Evolutionary conservation across 352 stramenopile species (phyloP), one percentile per base, ranked within the genome.

Genomic region (Globisporangium alternatum): DNA sequence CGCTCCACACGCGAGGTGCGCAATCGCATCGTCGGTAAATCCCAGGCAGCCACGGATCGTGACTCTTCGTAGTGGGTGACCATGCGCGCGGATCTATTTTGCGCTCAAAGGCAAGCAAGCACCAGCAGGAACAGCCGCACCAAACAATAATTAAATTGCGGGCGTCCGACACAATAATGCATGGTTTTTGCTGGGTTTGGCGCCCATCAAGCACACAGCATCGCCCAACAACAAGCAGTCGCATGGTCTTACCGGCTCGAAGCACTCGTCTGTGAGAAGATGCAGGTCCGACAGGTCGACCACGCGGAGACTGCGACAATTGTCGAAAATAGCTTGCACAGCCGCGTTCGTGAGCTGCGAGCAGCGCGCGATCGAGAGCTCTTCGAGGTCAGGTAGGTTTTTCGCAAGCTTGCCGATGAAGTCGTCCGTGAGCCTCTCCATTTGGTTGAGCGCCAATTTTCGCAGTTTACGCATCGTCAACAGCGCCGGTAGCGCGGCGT

Each of bases 271-370:
- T 0, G 83, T 93, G 53, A 94, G 75, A 30, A 80, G 69, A 28
- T 80, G 73, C 57, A 95, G 71, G 59, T 92, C 86, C 22, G 86
- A 91, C 13, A 93, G 62, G 66, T 95, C 78, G 1, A 93, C 54
- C 2, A 72, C 57, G 22, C 80, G 85, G 35, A 93, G 64, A 6
- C 71, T 73, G 7, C 74, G 79, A 66, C 84, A 93, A 28, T 77
- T 74, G 33, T 90, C 74, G 4, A 93, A 58, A 33, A 86, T 72
- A 0, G 71, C 64, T 0, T 62, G 71, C 12, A 90, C 75, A 0
- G 79, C 71, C 2, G 31, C 51, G 44, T 95, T 76, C 2, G 74
- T 87, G 5, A 95, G 63, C 53, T 93, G 83, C 25, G 83, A 79
- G 62, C 86, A 95, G 31, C 82, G 70, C 4, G 86, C 82, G 3